These are phyloP conservation scores for Exophiala sideris DNA, from an alignment of 2,329 filamentous ascomycete genomes.

Conservation along the genomic window DNA sequence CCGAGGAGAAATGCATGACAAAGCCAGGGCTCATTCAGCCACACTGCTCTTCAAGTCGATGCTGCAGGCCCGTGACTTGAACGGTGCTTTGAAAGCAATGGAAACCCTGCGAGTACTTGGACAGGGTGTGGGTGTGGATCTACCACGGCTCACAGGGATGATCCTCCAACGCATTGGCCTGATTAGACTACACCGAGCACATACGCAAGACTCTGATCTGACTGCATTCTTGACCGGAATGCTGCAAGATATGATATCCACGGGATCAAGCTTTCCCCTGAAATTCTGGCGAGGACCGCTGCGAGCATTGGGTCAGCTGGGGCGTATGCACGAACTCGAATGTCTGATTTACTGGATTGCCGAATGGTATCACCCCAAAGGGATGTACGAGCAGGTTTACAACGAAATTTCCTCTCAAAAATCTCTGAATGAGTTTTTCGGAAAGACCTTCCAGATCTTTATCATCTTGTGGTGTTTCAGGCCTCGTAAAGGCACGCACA, in stretches of 20 bases:
- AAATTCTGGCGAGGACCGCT: slow-evolving; percentile 57
- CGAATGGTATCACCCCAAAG: slow-evolving; percentile 16
- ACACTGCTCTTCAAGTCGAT: slow-evolving; percentile 40
- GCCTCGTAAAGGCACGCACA: slow-evolving; percentile 11
- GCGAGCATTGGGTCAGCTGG: slow-evolving; percentile 50
- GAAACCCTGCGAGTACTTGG: slow-evolving; percentile 6
- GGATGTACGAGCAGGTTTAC: slow-evolving; percentile 1
- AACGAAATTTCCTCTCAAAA: slow-evolving; percentile 3
- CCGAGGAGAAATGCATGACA: slow-evolving; percentile 30
- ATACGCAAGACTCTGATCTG: slow-evolving; percentile 1
- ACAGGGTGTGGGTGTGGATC: background rate
- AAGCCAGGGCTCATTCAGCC: slow-evolving; percentile 32
- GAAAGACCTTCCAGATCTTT: slow-evolving; percentile 41
- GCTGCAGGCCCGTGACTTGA: slow-evolving; percentile 35
- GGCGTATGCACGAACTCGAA: slow-evolving; percentile 16
- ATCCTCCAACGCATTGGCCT: background rate
- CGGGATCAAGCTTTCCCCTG: slow-evolving; percentile 41
- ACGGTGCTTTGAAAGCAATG: slow-evolving; percentile 3
- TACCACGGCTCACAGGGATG: background rate
- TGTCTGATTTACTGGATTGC: slow-evolving; percentile 22
- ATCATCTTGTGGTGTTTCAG: slow-evolving; percentile 51
- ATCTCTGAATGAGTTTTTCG: slow-evolving; percentile 42
- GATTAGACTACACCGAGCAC: background rate
- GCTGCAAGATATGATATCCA: slow-evolving; percentile 47
- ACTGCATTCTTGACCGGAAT: slow-evolving; percentile 45